Conservation (phyloP, 2,329 filamentous ascomycete species). For the Aureobasidium sp. region DNA sequence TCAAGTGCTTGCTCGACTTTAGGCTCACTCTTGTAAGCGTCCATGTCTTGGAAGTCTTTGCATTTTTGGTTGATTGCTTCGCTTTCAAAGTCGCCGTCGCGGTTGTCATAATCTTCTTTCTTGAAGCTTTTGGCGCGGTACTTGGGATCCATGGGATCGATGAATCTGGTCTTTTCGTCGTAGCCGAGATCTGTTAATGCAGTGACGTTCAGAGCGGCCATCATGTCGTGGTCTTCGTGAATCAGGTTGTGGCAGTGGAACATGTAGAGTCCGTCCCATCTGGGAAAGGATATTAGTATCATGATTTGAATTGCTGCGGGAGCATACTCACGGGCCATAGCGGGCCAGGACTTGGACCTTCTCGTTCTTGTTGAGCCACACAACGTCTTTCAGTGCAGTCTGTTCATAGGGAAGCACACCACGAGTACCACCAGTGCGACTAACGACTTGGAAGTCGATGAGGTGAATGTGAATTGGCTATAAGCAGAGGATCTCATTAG, state of each 20-base stretch:
- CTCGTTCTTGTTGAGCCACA: slow-evolving; percentile 48
- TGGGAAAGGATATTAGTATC: slow-evolving; percentile 34
- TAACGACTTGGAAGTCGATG: slow-evolving; percentile 50
- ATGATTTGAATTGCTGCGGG: not conserved
- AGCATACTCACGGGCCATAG: slow-evolving; percentile 26
- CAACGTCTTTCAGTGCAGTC: slow-evolving; percentile 51
- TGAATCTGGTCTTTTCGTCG: slow-evolving; percentile 24
- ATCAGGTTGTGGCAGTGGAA: slow-evolving; percentile 42
- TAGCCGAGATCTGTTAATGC: slow-evolving; percentile 30
- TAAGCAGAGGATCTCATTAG: not conserved
- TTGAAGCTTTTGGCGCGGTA: slow-evolving; percentile 21
- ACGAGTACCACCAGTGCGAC: slow-evolving; percentile 39
- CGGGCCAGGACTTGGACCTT: slow-evolving; percentile 44
- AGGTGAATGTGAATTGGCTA: slow-evolving; percentile 49
- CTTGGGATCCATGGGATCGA: slow-evolving; percentile 20
- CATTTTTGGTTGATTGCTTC: slow-evolving; percentile 26
- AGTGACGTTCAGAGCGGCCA: slow-evolving; percentile 39
- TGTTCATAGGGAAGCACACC: slow-evolving; percentile 47
- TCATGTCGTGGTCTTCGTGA: slow-evolving; percentile 40
- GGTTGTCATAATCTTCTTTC: not conserved
- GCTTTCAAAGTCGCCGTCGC: slow-evolving; percentile 19
- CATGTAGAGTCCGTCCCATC: slow-evolving; percentile 49
- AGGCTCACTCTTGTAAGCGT: slow-evolving; percentile 25
- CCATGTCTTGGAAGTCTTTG: slow-evolving; percentile 26
- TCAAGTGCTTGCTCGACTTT: slow-evolving; percentile 26